Evolutionary conservation across 495 filamentous ascomycete genomes (phyloP), one percentile per base, ranked within the genome.

Genomic region (Aspergillus kassunensis): DNA sequence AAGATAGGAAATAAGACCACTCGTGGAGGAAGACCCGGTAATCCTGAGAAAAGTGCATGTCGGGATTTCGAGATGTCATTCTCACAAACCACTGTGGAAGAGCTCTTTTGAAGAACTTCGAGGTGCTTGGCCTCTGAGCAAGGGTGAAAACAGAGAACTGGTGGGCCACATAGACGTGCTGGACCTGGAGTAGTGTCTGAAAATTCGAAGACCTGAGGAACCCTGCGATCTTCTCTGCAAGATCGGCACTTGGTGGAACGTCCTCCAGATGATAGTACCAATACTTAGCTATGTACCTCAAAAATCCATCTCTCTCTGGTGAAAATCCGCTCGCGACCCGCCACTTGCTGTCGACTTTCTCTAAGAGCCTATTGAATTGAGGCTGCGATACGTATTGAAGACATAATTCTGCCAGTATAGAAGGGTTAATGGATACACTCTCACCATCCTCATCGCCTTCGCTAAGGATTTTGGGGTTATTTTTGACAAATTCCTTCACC

Each of bases 221-320:
- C n/a, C 11, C 36, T n/a, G 34, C 39, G 8, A 39, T 30, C 7
- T 27, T 49, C 34, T 39, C 25, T 6, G 25, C 30, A 29, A 49
- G 24, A 4, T 15, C 12, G 13, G 33, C 3, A 11, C 34, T 40
- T 16, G 24, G 19, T 1, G 23, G 10, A 25, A 49, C 34, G 34
- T 12, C 25, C 9, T 49, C 34, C 13, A 49, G 13, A 21, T 49
- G 46, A 2, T 27, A 11, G n/a, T 49, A 15, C 46, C 46, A 49
- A 11, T 49, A 49, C 21, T 49, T 49, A 23, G 46, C 46, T 18
- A 34, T 15, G 20, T 49, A 49, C 6, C 25, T 34, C 2, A 49
- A 34, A 16, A 49, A 30, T 6, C 16, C 25, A 20, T 49, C 25
- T 12, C 24, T 19, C 3, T 21, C 23, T n/a, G 23, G 30, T 6